Evolutionary conservation across 78 protist species (phyloP).

Genomic region (Dictyostelium firmibasis): DNA sequence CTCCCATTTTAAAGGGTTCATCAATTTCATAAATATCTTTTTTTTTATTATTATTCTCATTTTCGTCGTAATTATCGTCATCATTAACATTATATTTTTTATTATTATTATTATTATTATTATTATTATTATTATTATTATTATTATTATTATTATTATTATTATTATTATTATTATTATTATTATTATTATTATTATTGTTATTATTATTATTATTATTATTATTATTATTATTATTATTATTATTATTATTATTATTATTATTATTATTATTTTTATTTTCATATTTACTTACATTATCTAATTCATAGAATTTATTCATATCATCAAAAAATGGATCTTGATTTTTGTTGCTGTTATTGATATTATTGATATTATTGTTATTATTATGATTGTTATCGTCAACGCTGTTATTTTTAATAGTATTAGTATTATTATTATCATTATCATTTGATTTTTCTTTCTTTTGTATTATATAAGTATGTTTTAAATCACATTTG

Average conservation of each 20-base stretch:
- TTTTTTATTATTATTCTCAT: neutral
- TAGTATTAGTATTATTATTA: neutral
- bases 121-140: no score
- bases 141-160: no score
- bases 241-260: neutral
- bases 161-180: no score
- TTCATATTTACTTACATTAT: neutral
- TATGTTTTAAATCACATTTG: constrained; percentile 32
- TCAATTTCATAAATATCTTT: neutral
- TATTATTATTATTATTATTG: no score
- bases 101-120: no score
- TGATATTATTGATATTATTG: neutral
- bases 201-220: neutral
- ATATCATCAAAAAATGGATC: constrained; percentile 1
- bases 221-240: neutral
- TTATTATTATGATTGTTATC: neutral
- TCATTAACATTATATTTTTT: no score
- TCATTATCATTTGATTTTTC: neutral
- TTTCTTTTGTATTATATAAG: neutral
- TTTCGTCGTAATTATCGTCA: no score
- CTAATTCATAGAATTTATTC: neutral
- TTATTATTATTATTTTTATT: neutral
- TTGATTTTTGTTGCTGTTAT: neutral
- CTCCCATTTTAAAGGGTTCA: neutral
- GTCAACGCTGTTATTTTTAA: neutral